Evolutionary conservation across 2,329 filamentous ascomycete species (phyloP).

Genomic region (Zasmidium angulare): DNA sequence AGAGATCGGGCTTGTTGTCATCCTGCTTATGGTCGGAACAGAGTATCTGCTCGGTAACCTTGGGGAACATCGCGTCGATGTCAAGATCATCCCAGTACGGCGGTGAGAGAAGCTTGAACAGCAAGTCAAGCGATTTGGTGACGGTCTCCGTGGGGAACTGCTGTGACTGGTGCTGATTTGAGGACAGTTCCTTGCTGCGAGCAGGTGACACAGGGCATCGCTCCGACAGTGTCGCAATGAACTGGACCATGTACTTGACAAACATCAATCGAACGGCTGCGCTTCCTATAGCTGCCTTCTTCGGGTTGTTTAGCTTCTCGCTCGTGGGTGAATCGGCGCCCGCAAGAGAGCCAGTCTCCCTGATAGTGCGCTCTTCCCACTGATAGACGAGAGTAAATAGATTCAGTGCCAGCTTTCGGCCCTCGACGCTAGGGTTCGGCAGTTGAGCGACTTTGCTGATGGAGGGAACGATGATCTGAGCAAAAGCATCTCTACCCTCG

Average conservation of each 20-base stretch:
- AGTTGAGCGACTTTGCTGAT: slow-evolving; percentile 83
- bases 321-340: slow-evolving; percentile 27
- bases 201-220: slow-evolving; percentile 71
- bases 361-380: slow-evolving; percentile 85
- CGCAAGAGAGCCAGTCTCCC: slow-evolving; percentile 50
- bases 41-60: slow-evolving; percentile 82
- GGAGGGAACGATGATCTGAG: slow-evolving; percentile 82
- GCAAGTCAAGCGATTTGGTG: slow-evolving; percentile 76
- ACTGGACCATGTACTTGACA: slow-evolving; percentile 92
- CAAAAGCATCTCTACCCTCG: slow-evolving; percentile 88
- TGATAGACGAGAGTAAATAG: slow-evolving; percentile 87
- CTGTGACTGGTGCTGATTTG: slow-evolving; percentile 49
- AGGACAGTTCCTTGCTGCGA: slow-evolving; percentile 55
- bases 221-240: slow-evolving; percentile 87
- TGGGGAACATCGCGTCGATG: slow-evolving; percentile 78
- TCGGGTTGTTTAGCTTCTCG: slow-evolving; percentile 20
- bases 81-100: slow-evolving; percentile 91
- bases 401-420: slow-evolving; percentile 84
- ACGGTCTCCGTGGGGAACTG: slow-evolving; percentile 62
- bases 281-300: slow-evolving; percentile 39
- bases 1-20: slow-evolving; percentile 64
- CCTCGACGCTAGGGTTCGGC: slow-evolving; percentile 83
- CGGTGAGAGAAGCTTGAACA: slow-evolving; percentile 81
- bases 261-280: slow-evolving; percentile 70
- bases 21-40: slow-evolving; percentile 64